Evolutionary conservation across 805 yeast genomes (phyloP), one percentile per base, ranked within the genome.

Genomic region (Candida peoriensis): DNA sequence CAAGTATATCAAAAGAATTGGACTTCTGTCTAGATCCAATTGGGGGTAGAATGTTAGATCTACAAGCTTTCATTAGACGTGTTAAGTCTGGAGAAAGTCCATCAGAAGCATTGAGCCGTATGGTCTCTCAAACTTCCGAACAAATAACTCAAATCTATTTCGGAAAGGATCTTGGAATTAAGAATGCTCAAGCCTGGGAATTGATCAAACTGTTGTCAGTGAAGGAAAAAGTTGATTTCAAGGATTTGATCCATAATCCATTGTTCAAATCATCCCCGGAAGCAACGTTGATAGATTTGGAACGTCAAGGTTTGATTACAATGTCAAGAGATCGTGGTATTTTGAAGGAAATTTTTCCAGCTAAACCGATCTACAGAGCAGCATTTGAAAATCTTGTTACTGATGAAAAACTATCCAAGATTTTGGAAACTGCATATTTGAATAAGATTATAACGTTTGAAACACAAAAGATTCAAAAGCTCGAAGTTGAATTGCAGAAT

Each of bases 1-100:
- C 47, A 6, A 45, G 47, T 16, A 42, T 56, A 5, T 41, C 47
- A 10, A 41, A 52, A 2, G 68, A 66, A 8, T 65, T 88, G 17
- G 79, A 75, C 17, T 58, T 62, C 5, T 71, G 79, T 21, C 61
- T 89, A 22, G 75, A 64, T 19, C 94, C 95, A 10, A 61, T 93
- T 19, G 98, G 98, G 15, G 98, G 98, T 26, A 76, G 98, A 43
- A 83, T 90, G 89, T 68, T 88, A 29, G 98, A 93, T 57, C 66
- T 93, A 33, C 96, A 93, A 58, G 81, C 90, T 20, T 88, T 86
- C 60, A 82, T 82, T 2, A 74, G 97, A 54, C 81, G 97, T 33
- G 74, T 93, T 13, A 78, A 78, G 48, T 77, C 90, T 1, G 98
- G 98, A 6, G 98, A 93, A 54, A 55, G 74, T 7, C 94, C 96